These are phyloP conservation scores for Cicer cuneatum DNA, from an alignment of 306 rosid genomes.

Conservation along the genomic window DNA sequence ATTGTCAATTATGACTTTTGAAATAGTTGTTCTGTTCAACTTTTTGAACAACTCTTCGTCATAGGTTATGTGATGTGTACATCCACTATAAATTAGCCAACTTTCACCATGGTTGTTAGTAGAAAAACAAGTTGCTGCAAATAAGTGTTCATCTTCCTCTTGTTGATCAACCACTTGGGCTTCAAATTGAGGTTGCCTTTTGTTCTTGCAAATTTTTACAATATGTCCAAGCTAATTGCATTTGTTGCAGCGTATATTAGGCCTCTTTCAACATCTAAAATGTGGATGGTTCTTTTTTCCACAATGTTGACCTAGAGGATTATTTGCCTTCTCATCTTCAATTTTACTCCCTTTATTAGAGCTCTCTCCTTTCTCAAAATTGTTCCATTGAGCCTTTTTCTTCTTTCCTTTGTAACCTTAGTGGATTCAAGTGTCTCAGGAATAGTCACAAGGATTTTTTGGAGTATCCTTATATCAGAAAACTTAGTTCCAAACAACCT, in stretches of 20 bases:
- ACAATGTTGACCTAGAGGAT: not conserved
- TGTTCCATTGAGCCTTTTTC: not conserved
- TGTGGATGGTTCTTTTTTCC: not conserved
- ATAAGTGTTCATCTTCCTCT: no score
- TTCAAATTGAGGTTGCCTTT: not conserved
- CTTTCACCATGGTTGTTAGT: not conserved
- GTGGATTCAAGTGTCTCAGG: not conserved
- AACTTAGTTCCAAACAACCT: not conserved
- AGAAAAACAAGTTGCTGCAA: not conserved
- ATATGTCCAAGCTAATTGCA: not conserved
- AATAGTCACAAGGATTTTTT: not conserved
- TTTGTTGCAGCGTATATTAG: not conserved
- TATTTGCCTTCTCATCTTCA: not conserved
- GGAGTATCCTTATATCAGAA: not conserved
- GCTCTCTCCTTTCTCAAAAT: not conserved
- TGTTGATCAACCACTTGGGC: not conserved
- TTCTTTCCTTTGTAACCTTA: not conserved
- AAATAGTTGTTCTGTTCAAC: not conserved
- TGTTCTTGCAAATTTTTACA: slow-evolving; percentile 15
- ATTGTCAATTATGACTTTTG: not conserved
- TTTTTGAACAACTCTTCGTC: not conserved
- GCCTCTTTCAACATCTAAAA: not conserved
- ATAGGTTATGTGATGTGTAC: no score
- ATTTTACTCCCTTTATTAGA: not conserved
- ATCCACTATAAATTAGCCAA: no score